Evolutionary conservation across 31 red algal genomes (phyloP).

Genomic region (Asparagopsis taxiformis): DNA sequence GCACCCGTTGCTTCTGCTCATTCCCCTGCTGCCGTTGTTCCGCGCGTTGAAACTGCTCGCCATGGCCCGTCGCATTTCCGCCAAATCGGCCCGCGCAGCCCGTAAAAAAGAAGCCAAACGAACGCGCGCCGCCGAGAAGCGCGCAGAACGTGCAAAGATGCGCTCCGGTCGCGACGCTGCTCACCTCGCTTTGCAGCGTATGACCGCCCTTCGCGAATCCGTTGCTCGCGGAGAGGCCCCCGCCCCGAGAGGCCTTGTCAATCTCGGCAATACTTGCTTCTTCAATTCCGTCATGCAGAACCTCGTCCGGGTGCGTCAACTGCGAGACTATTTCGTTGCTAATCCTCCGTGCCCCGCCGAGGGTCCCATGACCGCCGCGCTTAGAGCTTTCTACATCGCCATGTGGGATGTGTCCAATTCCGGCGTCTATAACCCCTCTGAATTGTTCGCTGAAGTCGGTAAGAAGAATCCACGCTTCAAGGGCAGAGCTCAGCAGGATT

Average conservation of each 20-base stretch:
- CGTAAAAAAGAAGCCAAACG: slow-evolving; percentile 39
- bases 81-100: slow-evolving; percentile 35
- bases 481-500: slow-evolving; percentile 78
- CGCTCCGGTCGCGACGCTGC: slow-evolving; percentile 13
- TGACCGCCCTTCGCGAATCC: slow-evolving; percentile 19
- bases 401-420: slow-evolving; percentile 48
- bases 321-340: slow-evolving; percentile 59
- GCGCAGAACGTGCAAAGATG: slow-evolving; percentile 14
- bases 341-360: slow-evolving; percentile 46
- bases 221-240: slow-evolving; percentile 26
- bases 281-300: slow-evolving; percentile 88
- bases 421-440: slow-evolving; percentile 26
- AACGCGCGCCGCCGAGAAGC: slow-evolving; percentile 41
- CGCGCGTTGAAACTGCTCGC: no score
- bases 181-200: slow-evolving; percentile 10
- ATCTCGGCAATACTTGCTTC: slow-evolving; percentile 96
- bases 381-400: slow-evolving; percentile 59
- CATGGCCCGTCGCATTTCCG: slow-evolving; percentile 35
- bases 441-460: slow-evolving; percentile 72
- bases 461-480: slow-evolving; percentile 60
- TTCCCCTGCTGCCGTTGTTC: slow-evolving; percentile 8
- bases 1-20: slow-evolving; percentile 15
- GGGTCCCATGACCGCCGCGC: slow-evolving; percentile 61
- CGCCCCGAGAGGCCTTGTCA: slow-evolving; percentile 72
- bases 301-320: slow-evolving; percentile 42